Conservation (phyloP, 2,329 filamentous ascomycete genomes). For the Ascocoryne sarcoides region DNA sequence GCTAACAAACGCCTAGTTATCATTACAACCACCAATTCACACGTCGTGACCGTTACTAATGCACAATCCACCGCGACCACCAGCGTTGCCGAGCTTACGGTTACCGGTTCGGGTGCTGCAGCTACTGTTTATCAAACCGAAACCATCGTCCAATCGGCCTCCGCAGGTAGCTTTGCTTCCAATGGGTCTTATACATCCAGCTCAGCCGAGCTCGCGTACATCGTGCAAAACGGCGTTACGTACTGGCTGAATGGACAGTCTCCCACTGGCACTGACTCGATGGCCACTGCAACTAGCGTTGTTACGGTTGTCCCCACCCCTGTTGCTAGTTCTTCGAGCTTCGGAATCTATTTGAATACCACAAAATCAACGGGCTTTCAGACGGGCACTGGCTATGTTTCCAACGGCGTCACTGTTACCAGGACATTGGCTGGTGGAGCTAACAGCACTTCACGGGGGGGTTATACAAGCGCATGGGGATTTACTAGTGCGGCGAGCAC, state of each 20-base stretch:
- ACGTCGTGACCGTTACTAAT: background rate
- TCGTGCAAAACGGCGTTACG: conserved; percentile 8
- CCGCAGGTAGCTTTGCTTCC: background rate
- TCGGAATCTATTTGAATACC: background rate
- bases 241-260: conserved; percentile 20
- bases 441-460: background rate
- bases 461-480: background rate
- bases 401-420: conserved; percentile 11
- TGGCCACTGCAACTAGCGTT: conserved; percentile 14
- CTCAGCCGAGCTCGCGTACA: conserved; percentile 1
- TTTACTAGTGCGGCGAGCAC: background rate
- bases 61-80: background rate
- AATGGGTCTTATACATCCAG: background rate
- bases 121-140: background rate
- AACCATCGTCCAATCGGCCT: background rate
- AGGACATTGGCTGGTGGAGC: conserved; percentile 5
- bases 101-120: background rate
- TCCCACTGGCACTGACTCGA: conserved; percentile 10
- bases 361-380: background rate
- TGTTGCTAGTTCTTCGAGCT: background rate
- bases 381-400: conserved; percentile 11
- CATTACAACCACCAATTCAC: background rate
- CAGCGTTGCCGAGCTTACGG: background rate
- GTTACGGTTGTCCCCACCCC: conserved; percentile 19
- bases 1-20: no score